Base-by-base conservation (phyloP, 2,329 filamentous ascomycete species). In the Diaporthe vexans region DNA sequence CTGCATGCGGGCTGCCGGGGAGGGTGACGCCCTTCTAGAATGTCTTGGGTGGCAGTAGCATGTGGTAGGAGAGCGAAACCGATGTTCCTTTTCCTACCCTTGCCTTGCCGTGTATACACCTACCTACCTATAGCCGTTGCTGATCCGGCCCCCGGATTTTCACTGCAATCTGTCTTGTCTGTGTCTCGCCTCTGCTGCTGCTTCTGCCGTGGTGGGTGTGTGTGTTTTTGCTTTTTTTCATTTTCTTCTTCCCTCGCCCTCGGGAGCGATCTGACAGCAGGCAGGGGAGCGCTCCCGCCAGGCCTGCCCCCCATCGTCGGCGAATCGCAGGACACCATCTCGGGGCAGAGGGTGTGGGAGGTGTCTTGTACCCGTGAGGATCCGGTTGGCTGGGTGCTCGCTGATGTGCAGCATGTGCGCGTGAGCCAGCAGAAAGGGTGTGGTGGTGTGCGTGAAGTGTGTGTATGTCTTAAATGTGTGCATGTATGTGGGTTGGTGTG, bases 1-100 rank as follows among this genome's bases (percentile, higher is more conserved):
- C 43, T 37, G 29, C 63, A 67, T 67, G 46, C 43, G 21, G 26
- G 37, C 37, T 33, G 13, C 43, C 46, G 46, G 46, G 46, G 29
- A 67, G 63, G 46, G 63, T 67, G 46, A 67, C 63, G 63, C 63
- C 48, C 63, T 67, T 67, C 63, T 67, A 67, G 63, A 67, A 67
- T 37, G 63, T 67, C 63, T 54, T 67, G 61, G 61, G 59, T 40
- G 37, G 37, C 37, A 40, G 37, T 40, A 40, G 37, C 11, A 40
- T 7, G 29, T 46, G 6, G 43, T 9, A 40, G 35, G 35, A 21
- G 29, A 33, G 10, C 21, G 46, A n/a, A 51, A 24, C 21, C 21
- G 8, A 24, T 51, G 46, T 51, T 51, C 9, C 52, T 58, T 29
- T 35, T 21, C 56, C 56, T 10, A 35, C 26, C 46, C 46, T 51